Evolutionary conservation across 768 basidiomycete species (phyloP), one percentile per base, ranked within the genome.

Genomic region (Daedaleopsis sinensis): DNA sequence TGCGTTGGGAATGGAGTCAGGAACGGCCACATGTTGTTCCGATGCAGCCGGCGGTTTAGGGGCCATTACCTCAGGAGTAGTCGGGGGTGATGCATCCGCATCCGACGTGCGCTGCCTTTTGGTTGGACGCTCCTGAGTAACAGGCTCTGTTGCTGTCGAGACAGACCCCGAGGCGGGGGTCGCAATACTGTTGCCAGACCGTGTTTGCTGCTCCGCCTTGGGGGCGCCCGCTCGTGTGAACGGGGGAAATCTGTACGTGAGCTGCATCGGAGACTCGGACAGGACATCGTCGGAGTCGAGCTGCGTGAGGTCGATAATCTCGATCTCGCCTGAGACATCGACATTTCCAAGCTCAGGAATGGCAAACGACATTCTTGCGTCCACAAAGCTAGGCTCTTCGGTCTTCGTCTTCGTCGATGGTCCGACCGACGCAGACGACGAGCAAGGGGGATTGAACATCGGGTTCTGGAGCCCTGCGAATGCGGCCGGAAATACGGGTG

Each of bases 301-400:
- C 9, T 9, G 11, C 5, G 55, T 61, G 39, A 61, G 55, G 38
- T 61, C 60, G 35, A 61, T 57, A 46, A 60, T 36, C 18, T 60
- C 59, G 10, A 47, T 21, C 36, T 49, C 59, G 24, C 35, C 19
- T 16, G 46, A 19, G 23, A 55, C 47, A 46, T 50, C 52, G 11
- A 27, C 7, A 8, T 19, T 6, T 10, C 38, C 53, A 35, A 49
- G 23, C 11, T 54, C 47, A 12, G 52, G 39, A 7, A 54, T 54
- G 2, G 18, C 16, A 18, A 15, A 27, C 37, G n/a, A 19, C 38
- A 13, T 21, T 18, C 0, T 46, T 5, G 44, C 44, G 15, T 46
- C 7, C 5, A 3, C 13, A 11, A 3, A 18, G 39, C 13, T 21
- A 12, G 19, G 1, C 23, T n/a, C 32, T 43, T 61, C 60, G 7